Evolutionary conservation across 2,329 filamentous ascomycete species (phyloP).

Genomic region (Colletotrichum magnum): DNA sequence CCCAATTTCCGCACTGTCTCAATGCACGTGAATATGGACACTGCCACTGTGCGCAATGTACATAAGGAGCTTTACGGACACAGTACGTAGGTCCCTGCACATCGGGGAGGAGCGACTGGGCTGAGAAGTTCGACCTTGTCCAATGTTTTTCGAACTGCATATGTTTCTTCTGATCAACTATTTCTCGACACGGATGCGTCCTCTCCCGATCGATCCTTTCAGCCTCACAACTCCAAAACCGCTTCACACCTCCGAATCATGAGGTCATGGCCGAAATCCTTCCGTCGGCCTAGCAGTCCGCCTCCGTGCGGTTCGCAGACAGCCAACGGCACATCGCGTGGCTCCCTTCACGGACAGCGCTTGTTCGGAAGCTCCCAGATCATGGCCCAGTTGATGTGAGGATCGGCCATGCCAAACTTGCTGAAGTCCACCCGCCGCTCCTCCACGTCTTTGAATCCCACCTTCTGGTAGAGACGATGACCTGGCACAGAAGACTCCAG

Average conservation of each 20-base stretch:
- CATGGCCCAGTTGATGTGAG: constrained; percentile 40
- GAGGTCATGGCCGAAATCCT: constrained; percentile 1
- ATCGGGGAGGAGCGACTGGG: constrained; percentile 6
- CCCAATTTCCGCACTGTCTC: constrained; percentile 12
- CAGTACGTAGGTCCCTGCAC: neutral
- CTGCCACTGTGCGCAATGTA: neutral
- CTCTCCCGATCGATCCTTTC: constrained; percentile 7
- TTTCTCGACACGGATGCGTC: neutral
- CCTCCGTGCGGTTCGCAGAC: neutral
- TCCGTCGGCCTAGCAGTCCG: neutral
- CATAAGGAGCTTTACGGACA: neutral
- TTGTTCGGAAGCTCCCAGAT: constrained; percentile 36
- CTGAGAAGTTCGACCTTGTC: neutral
- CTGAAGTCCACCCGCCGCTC: constrained; percentile 22
- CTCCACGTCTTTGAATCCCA: constrained; percentile 52
- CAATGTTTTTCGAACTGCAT: neutral
- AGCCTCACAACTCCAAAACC: constrained; percentile 2
- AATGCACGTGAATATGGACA: fast-evolving
- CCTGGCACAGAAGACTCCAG: constrained; percentile 54
- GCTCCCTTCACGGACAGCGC: constrained; percentile 16
- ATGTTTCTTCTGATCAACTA: neutral
- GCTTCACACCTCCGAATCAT: neutral
- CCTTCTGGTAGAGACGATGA: constrained; percentile 51
- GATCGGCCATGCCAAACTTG: constrained; percentile 20
- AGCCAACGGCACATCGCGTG: too few species aligned